Percentiles rank a stretch among this genome's conserved stretches.
Evolutionary conservation across 2,329 filamentous ascomycete genomes (phyloP).

Genomic region (Colletotrichum camelliae): DNA sequence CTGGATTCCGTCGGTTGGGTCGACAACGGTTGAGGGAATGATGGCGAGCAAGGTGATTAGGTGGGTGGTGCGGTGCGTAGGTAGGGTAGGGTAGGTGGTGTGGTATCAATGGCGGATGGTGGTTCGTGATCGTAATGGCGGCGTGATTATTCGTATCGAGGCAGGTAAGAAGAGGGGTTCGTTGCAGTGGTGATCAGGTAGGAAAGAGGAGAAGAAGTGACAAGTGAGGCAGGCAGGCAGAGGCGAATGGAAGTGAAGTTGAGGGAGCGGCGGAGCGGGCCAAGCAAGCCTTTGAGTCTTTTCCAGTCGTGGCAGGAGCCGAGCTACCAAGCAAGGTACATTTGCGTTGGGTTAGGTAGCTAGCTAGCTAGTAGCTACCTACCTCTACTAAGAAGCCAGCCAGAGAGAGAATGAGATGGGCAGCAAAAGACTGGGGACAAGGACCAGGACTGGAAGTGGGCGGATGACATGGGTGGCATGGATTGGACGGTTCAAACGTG

Average conservation of each 20-base stretch:
- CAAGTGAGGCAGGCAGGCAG: neutral
- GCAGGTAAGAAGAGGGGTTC: neutral
- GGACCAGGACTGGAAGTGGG: conserved; percentile 13
- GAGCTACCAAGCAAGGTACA: neutral
- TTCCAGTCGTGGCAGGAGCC: conserved; percentile 13
- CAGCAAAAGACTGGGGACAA: conserved; percentile 14
- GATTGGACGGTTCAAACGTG: conserved; percentile 12
- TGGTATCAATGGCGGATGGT: neutral
- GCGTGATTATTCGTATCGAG: neutral
- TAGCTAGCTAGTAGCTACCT: no score
- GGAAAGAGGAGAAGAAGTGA: neutral
- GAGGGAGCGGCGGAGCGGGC: neutral
- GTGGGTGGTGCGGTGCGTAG: neutral
- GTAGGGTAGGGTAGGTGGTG: neutral
- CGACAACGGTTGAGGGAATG: neutral
- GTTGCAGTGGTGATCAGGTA: neutral
- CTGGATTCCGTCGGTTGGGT: neutral
- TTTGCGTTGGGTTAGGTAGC: neutral
- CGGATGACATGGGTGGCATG: conserved; percentile 18
- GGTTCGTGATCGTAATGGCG: neutral
- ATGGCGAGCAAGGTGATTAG: neutral
- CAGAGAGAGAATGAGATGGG: neutral
- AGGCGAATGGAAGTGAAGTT: neutral
- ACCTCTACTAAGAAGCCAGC: neutral
- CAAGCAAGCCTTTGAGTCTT: conserved; percentile 7